Percentiles rank a stretch among this genome's conserved stretches.
These are phyloP conservation scores for Amanita brunnescens DNA, from an alignment of 768 basidiomycete genomes.

Conservation along the genomic window DNA sequence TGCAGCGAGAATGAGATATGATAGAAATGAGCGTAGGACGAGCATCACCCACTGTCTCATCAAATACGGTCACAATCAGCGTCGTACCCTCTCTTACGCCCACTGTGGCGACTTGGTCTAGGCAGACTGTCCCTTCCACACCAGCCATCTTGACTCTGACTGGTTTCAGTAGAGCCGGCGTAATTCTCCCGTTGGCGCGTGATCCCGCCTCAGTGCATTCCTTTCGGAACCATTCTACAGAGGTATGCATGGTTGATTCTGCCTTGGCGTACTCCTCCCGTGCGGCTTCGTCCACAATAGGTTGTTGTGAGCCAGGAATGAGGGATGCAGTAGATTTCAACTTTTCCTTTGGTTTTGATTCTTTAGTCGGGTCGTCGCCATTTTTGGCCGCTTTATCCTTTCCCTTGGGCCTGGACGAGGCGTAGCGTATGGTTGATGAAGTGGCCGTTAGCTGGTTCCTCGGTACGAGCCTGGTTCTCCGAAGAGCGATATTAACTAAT, in stretches of 20 bases:
- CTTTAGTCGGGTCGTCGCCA: neutral
- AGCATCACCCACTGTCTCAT: slow-evolving; percentile 52
- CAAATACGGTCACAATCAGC: slow-evolving; percentile 67
- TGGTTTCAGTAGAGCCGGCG: slow-evolving; percentile 58
- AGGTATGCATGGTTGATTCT: slow-evolving; percentile 52
- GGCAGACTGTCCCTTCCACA: slow-evolving; percentile 18
- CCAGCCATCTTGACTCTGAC: slow-evolving; percentile 52
- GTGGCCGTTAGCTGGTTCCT: neutral
- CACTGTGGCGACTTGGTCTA: slow-evolving; percentile 74
- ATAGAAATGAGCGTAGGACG: slow-evolving; percentile 10
- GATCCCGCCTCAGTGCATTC: slow-evolving; percentile 66
- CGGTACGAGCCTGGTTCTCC: neutral
- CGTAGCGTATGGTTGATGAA: neutral
- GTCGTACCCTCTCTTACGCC: slow-evolving; percentile 73
- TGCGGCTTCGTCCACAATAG: slow-evolving; percentile 43
- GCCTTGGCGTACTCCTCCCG: slow-evolving; percentile 54
- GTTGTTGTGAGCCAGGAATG: slow-evolving; percentile 60
- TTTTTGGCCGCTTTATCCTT: no score
- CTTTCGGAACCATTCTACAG: slow-evolving; percentile 69
- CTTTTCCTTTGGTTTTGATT: slow-evolving; percentile 22
- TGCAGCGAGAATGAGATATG: neutral
- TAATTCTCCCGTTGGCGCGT: slow-evolving; percentile 69
- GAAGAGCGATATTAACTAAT: neutral
- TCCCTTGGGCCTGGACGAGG: slow-evolving; percentile 6
- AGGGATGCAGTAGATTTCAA: slow-evolving; percentile 47